phyloP scores from a whole-genome alignment of 2,329 filamentous ascomycete genomes.

The Cladorrhinum sp. region DNA sequence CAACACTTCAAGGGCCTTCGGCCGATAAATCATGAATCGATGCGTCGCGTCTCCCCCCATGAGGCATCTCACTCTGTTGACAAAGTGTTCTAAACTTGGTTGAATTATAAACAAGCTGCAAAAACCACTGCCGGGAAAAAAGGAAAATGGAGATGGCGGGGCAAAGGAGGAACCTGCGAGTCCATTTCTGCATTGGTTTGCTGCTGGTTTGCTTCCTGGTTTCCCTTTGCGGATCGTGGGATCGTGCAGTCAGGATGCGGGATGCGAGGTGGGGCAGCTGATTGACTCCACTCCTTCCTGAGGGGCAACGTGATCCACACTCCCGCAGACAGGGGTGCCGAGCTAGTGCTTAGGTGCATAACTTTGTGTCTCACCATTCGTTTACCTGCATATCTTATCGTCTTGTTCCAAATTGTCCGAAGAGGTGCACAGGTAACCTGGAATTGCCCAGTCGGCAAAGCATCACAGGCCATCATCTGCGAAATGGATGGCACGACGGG shows the following conservation, averaged over 20 bases:
- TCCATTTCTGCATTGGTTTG: neutral
- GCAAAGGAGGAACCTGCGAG: neutral
- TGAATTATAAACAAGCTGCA: neutral
- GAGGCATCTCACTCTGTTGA: neutral
- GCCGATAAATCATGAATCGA: neutral
- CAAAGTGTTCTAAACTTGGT: neutral
- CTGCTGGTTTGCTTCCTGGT: neutral
- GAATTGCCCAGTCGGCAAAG: neutral
- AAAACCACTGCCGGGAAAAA: neutral
- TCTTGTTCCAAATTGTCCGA: neutral
- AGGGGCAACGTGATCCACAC: conserved; percentile 1
- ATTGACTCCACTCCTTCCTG: neutral
- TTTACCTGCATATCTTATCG: neutral
- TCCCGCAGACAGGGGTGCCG: neutral
- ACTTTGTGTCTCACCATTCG: neutral
- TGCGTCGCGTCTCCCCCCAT: no score
- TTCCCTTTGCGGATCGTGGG: neutral
- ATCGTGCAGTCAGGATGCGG: neutral
- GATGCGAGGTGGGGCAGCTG: conserved; percentile 5
- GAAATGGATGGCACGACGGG: conserved; percentile 37
- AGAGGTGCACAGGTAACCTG: neutral
- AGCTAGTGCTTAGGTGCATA: neutral
- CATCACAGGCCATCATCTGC: neutral
- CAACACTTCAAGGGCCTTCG: neutral
- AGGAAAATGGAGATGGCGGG: neutral